A percentile compares a stretch with the other conserved stretches of the same genome.
phyloP scores from a whole-genome alignment of 176 grass and related monocot species.

The Microstegium vimineum region DNA sequence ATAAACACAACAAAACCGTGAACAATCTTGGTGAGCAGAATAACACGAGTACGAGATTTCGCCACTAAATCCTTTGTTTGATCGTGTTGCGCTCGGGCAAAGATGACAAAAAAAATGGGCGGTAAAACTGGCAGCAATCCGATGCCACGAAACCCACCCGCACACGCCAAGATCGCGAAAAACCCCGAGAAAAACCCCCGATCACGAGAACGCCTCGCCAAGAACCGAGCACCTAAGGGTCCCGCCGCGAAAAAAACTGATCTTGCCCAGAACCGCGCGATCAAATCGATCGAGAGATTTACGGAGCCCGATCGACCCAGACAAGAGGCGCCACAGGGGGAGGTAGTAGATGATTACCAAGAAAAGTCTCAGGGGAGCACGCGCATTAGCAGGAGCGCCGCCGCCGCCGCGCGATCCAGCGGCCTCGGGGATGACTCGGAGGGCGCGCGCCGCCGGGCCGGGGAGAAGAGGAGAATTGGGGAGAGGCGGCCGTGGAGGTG shows the following conservation, averaged over 20 bases:
- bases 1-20: background rate
- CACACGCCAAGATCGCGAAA: conserved; percentile 35
- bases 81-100: background rate
- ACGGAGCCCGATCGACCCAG: background rate
- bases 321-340: background rate
- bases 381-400: background rate
- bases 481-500: background rate
- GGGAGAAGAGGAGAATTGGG: background rate
- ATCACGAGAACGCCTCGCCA: conserved; percentile 9
- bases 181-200: conserved; percentile 35
- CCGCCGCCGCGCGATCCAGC: background rate
- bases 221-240: background rate
- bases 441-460: background rate
- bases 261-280: conserved; percentile 1
- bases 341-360: background rate
- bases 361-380: background rate
- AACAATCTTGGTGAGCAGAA: background rate
- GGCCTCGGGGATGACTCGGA: too few species aligned
- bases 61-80: background rate
- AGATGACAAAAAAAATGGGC: background rate
- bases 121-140: background rate
- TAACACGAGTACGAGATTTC: background rate
- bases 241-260: conserved; percentile 7
- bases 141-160: background rate
- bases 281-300: background rate